phyloP scores from a whole-genome alignment of 139 green algal species.

The Ettlia oleoabundans region DNA sequence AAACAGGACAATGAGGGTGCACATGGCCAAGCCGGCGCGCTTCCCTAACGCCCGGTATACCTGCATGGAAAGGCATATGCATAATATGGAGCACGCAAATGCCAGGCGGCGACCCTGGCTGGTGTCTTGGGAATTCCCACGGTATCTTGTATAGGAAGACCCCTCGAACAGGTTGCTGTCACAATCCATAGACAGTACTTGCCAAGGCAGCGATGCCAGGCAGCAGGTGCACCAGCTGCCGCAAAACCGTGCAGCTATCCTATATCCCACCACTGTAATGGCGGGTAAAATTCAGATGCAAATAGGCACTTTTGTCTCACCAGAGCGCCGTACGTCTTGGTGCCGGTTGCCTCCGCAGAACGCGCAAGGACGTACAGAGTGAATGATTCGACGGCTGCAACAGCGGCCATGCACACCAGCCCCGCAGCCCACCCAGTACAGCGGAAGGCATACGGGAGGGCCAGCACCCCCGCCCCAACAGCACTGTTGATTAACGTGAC shows the following conservation, averaged over 20 bases:
- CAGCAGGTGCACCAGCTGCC: no score
- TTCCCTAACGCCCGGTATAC: not conserved
- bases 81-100: no score
- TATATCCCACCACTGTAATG: no score
- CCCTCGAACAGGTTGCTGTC: no score
- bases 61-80: no score
- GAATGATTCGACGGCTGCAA: not conserved
- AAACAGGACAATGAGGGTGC: not conserved
- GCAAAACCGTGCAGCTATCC: no score
- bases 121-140: no score
- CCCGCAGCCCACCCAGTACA: slow-evolving; percentile 1
- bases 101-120: no score
- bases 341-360: not conserved
- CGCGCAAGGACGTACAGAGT: not conserved
- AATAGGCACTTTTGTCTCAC: not conserved
- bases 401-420: not conserved
- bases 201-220: no score
- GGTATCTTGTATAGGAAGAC: no score
- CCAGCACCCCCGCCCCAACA: not conserved
- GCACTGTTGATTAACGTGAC: not conserved
- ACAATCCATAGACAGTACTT: no score
- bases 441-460: not conserved
- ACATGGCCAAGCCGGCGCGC: not conserved
- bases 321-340: not conserved
- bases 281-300: no score